A percentile compares a stretch with the other conserved stretches of the same genome.
These are phyloP conservation scores for Penicillium bialowiezense DNA, from an alignment of 495 filamentous ascomycete species.

Conservation along the genomic window DNA sequence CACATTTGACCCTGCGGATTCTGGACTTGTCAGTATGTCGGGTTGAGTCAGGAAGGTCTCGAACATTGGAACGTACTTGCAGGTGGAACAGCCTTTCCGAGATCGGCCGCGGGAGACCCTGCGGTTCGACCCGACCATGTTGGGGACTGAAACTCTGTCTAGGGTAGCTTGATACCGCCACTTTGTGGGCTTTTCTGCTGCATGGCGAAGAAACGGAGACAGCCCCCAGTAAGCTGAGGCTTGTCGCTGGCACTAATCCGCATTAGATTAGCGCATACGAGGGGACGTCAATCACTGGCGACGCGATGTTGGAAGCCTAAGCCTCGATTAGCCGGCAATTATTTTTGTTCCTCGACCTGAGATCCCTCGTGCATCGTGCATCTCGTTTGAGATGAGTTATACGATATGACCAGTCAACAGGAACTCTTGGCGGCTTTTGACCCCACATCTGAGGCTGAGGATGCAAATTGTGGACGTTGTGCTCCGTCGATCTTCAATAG, in stretches of 20 bases:
- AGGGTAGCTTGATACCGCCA: background rate
- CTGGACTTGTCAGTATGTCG: slow-evolving; percentile 25
- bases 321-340: too few relatives aligned
- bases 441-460: too few relatives aligned
- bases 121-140: slow-evolving; percentile 1
- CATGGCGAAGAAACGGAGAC: background rate
- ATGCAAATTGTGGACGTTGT: too few relatives aligned
- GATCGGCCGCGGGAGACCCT: slow-evolving; percentile 10
- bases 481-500: too few relatives aligned
- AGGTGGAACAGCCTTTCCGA: slow-evolving; percentile 52
- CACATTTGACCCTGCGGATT: slow-evolving; percentile 63
- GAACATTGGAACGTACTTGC: slow-evolving; percentile 37
- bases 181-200: background rate
- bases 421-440: too few relatives aligned
- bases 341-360: too few relatives aligned
- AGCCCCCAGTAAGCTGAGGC: background rate
- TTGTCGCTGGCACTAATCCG: background rate
- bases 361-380: too few relatives aligned
- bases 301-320: background rate
- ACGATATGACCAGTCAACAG: background rate
- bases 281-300: background rate
- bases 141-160: too few relatives aligned
- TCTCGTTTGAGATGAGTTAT: too few relatives aligned
- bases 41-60: background rate
- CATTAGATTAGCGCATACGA: slow-evolving; percentile 4